Evolutionary conservation across 148 eudicot genomes (phyloP), one percentile per base, ranked within the genome.

Genomic region (Hydrangea macrophylla): DNA sequence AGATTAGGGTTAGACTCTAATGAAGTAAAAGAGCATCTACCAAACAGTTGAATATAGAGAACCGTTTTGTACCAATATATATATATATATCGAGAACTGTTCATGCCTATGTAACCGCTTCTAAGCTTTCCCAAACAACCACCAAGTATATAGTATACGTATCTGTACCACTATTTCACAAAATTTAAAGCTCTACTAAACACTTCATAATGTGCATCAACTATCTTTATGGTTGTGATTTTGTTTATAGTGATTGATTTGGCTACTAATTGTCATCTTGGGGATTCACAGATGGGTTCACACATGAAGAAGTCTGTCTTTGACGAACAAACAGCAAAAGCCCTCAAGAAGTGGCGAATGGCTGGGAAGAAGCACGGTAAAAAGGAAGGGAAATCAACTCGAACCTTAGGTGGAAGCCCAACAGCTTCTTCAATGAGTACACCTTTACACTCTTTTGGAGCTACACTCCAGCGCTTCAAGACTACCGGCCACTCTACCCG

Each of bases 271-370:
- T 51, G 25, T 48, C 42, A 27, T 66, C 58, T 50, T 76, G 63
- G 65, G 60, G n/a, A 58, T 44, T 56, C 58, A 39, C 85, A 94
- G 97, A 93, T 93, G 98, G 98, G 98, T 6, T 90, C 98, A 17
- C 51, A 79, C 70, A 85, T 93, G 96, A 90, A 93, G 82, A 88
- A 73, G 70, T 67, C 95, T 0, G 79, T 90, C 48, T 93, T 93
- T 58, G 98, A 90, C 60, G 96, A 93, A 70, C 98, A 90, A 73
- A 93, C 98, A 23, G 74, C 90, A 13, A 86, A 82, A 51, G 97
- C 96, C 56, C 77, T 93, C 0, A 85, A 80, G 75, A 82, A 79
- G 24, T 93, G 97, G 96, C 97, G 80, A 71, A 85, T 56, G 78
- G 83, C 74, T 23, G 97, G 75, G 48, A 88, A 83, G 77, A 88